Evolutionary conservation across 768 basidiomycete species (phyloP), one percentile per base, ranked within the genome.

Genomic region (Pisolithus orientalis): DNA sequence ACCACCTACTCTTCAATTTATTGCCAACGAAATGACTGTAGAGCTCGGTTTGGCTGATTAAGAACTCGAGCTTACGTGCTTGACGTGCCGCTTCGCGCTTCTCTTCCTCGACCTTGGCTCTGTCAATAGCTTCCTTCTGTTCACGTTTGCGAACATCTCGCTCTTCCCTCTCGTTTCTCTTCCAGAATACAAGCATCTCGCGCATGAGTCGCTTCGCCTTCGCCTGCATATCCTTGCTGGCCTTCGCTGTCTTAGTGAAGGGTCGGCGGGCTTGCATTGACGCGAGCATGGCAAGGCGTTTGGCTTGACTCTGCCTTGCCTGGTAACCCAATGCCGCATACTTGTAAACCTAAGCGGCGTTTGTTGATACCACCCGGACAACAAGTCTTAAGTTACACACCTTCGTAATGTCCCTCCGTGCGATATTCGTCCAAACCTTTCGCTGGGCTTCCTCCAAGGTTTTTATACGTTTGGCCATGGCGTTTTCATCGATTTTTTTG

Each of bases 1-100:
- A 39, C 34, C 21, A 71, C 84, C 61, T 68, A 90, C 90, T 92
- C 68, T 90, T 90, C 49, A 92, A 79, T 72, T 98, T 98, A 71
- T 85, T 96, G 31, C 95, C 95, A 53, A 99, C 94, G 78, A 99
- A 98, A 73, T 99, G 96, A 59, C 91, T 94, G 71, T 98, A 99
- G 7, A 98, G 80, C 67, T 99, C 96, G 4, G 96, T 98, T 70
- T 98, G 95, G 53, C 91, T 97, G 68, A 99, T 94, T 70, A 99
- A 75, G 73, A 98, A 99, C 72, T 99, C 96, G 25, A 99, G 82
- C 69, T 98, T 97, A 59, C 95, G 81, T 11, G 94, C 91, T 67
- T 95, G 92, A 48, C 96, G 77, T 38, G 94, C 88, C 11, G 90
- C 87, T 70, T 99, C 96, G 39, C 95, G 80, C 64, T 84, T 90